Evolutionary conservation across 2,329 filamentous ascomycete genomes (phyloP).

Genomic region (Immersiporthe knoxdaviesiana): DNA sequence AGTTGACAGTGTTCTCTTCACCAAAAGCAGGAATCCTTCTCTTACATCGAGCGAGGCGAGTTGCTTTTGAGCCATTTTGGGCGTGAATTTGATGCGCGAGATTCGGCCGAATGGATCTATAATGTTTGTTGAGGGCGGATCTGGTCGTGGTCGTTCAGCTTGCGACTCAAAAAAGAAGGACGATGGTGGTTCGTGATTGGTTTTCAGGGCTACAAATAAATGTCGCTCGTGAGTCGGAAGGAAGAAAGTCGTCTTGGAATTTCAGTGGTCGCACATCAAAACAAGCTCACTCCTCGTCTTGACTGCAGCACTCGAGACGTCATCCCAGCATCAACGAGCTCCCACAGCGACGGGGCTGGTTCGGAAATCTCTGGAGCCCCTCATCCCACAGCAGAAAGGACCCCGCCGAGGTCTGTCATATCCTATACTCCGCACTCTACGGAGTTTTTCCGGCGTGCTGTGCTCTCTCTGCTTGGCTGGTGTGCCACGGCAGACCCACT

Average conservation of each 20-base stretch:
- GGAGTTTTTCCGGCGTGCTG: neutral
- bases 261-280: neutral
- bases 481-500: slow-evolving; percentile 1
- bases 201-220: neutral
- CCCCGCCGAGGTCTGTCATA: neutral
- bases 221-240: neutral
- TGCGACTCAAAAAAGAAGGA: neutral
- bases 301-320: neutral
- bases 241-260: neutral
- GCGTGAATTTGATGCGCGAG: neutral
- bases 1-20: neutral
- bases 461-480: neutral
- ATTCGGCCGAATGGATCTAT: neutral
- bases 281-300: neutral
- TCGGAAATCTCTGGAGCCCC: slow-evolving; percentile 25
- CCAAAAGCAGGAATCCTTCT: neutral
- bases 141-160: neutral
- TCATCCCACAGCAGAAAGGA: neutral
- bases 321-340: neutral
- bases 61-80: slow-evolving; percentile 27
- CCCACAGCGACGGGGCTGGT: neutral
- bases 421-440: neutral
- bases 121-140: neutral
- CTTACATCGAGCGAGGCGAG: slow-evolving; percentile 45
- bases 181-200: neutral